Base-by-base conservation (phyloP, 1,139 yeast species). In the Arxiozyma slooffiae region DNA sequence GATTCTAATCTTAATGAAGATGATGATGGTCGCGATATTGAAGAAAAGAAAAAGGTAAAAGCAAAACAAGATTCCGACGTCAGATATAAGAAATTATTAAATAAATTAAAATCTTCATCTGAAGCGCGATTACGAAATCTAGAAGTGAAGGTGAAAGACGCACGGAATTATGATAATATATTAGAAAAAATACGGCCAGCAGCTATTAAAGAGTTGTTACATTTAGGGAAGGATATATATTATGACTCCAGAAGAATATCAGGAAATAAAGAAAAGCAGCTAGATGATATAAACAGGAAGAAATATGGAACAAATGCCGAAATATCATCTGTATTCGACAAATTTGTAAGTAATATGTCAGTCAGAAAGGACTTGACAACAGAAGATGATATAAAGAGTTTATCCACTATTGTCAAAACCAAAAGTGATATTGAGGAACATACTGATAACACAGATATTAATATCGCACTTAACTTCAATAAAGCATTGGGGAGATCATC, bases 21-120 rank as follows among this genome's bases (percentile, higher is more conserved):
- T 2, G 67, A 61, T 26, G 66, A 57, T 1, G 53, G 60, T 7
- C 54, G 59, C 7, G 64, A 58, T 48, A 60, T 57, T 39, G 71
- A 68, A 53, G 58, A 59, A 17, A 42, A 58, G 22, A 53, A 59
- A 40, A 47, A 53, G 20, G 65, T 64, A 23, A 58, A 51, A 43
- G 56, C 54, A 45, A 57, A 57, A 23, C 57, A 56, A 24, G 59
- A 60, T 14, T 57, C 65, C 47, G 56, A 66, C 7, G 52, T 51
- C 22, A 52, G 56, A 40, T 69, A 62, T 49, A 54, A 60, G 1
- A 56, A 60, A 18, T 56, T 61, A 46, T 48, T 69, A 17, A 54
- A 51, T 4, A 44, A 52, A 1, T 52, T 57, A 22, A 51, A 55
- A 17, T 21, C 54, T 4, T 44, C 44, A 20, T 48, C 63, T 2